Evolutionary conservation across 2,329 filamentous ascomycete species (phyloP).

Genomic region (Aspergillus calidoustus): DNA sequence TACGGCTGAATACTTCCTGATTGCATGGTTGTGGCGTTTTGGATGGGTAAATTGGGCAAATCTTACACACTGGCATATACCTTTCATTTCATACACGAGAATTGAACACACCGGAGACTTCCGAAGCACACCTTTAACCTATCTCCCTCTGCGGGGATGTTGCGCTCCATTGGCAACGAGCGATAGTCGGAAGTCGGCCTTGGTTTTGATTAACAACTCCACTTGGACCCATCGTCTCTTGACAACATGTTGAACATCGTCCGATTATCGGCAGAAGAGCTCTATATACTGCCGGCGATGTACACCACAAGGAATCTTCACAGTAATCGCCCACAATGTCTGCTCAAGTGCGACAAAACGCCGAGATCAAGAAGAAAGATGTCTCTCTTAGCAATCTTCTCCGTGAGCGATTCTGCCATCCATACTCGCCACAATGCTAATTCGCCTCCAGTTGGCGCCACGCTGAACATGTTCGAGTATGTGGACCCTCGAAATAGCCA

Average conservation of each 20-base stretch:
- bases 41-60: background rate
- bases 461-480: background rate
- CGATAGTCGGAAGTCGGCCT: background rate
- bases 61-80: background rate
- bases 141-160: background rate
- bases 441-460: background rate
- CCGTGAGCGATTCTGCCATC: background rate
- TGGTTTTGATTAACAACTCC: background rate
- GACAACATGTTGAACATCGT: background rate
- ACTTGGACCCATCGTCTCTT: background rate
- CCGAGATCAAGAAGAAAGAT: background rate
- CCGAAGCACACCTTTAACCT: background rate
- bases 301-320: background rate
- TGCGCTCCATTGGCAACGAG: background rate
- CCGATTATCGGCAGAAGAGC: background rate
- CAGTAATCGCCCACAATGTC: constrained; percentile 16
- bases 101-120: background rate
- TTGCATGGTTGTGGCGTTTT: background rate
- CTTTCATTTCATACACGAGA: background rate
- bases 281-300: background rate
- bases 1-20: background rate
- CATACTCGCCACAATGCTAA: background rate
- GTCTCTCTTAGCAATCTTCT: background rate
- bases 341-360: background rate
- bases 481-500: background rate